Base-by-base conservation (phyloP, 73 alveolate species). In the Durusdinium trenchii region DNA sequence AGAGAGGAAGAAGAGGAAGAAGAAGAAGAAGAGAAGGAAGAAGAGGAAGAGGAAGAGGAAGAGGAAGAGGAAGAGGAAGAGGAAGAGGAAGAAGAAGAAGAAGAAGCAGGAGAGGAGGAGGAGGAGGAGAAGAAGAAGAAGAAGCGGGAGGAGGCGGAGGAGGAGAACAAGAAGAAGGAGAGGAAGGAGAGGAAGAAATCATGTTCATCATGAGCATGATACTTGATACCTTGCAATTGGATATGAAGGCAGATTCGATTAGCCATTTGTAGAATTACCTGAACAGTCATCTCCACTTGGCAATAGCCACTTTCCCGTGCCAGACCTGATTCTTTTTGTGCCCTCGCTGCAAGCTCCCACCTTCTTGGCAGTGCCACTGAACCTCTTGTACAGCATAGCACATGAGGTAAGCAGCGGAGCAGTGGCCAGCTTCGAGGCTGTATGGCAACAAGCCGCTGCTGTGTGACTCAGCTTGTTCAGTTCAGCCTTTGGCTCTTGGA, bases 381-480 rank as follows among this genome's bases (percentile, higher is more conserved):
- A 50, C 84, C 50, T 38, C 2, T 26, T 36, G 50, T 18, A 6
- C 14, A 10, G 52, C 9, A 5, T 10, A 42, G 78, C 78, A 30
- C 7, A 36, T 26, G 1, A 78, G 26, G 71, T 81, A 0, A 23
- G 7, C 12, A 50, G 35, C 0, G 12, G 7, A 6, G 50, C 57
- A 50, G 36, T 12, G 35, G 36, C 47, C 3, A 26, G 20, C 35
- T 10, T 48, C 5, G 71, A 81, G 64, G 32, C 14, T 28, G 91
- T 50, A 6, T 81, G 91, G 91, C 91, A 81, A 81, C 71, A 81
- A 50, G 91, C 91, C 28, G 91, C 43, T 6, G 91, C 26, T n/a
- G 91, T 81, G 91, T 35, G 50, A 0, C 91, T 81, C 82, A 35
- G 20, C 51, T 40, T 23, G 32, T 57, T 57, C 69, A 57, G 69